Percentiles rank a stretch among this genome's conserved stretches.
phyloP scores from a whole-genome alignment of 2,329 filamentous ascomycete genomes.

The Ophiobolus disseminans region DNA sequence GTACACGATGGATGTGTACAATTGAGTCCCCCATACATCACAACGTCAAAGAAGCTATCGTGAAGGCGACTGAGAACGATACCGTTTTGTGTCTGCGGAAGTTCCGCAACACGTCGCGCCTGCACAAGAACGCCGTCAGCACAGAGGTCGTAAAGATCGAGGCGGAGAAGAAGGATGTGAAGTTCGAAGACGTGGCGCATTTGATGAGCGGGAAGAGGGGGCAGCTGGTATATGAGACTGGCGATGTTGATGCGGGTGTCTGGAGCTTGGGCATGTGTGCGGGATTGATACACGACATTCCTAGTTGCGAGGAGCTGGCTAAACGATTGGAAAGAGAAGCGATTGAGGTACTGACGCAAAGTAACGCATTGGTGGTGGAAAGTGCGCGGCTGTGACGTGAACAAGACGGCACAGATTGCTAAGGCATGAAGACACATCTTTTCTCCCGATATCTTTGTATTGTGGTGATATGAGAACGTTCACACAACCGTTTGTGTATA shows the following conservation, averaged over 20 bases:
- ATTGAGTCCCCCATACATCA: constrained; percentile 34
- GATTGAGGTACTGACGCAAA: constrained; percentile 27
- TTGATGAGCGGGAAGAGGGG: constrained; percentile 38
- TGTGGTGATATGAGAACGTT: no score
- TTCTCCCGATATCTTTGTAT: no score
- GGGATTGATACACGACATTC: constrained; percentile 68
- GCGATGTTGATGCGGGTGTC: constrained; percentile 38
- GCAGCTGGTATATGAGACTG: constrained; percentile 33
- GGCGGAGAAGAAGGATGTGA: constrained; percentile 31
- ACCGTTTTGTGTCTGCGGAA: constrained; percentile 36
- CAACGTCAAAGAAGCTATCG: constrained; percentile 36
- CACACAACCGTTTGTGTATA: no score
- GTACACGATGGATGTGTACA: constrained; percentile 38
- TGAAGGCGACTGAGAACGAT: constrained; percentile 31
- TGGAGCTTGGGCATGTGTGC: constrained; percentile 86
- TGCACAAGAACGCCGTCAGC: constrained; percentile 37
- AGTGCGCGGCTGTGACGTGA: constrained; percentile 22
- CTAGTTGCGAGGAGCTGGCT: constrained; percentile 49
- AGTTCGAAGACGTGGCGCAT: constrained; percentile 38
- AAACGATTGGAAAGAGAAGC: constrained; percentile 39
- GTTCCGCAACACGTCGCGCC: constrained; percentile 32
- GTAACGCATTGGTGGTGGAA: constrained; percentile 23
- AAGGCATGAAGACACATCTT: no score
- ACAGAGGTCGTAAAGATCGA: constrained; percentile 34
- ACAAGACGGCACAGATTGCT: no score